Conservation (phyloP, 352 stramenopile genomes). For the Pythium graminicola region DNA sequence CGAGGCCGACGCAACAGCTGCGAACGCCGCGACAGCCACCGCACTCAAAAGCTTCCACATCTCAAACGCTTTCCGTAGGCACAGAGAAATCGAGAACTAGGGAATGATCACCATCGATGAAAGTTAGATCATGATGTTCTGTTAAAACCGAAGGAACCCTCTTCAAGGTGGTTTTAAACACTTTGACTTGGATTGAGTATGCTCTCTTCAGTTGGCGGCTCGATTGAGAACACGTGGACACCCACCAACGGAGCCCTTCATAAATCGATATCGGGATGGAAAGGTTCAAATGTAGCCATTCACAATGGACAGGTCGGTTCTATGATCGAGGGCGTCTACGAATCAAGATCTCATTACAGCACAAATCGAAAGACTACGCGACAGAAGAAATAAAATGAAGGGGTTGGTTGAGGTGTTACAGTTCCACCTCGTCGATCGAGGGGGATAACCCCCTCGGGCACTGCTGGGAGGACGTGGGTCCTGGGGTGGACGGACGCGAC, state of each 20-base stretch:
- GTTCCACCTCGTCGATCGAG: background rate
- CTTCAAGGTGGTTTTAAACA: constrained; percentile 29
- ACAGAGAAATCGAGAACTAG: constrained; percentile 26
- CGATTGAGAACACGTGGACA: constrained; percentile 29
- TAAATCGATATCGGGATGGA: constrained; percentile 9
- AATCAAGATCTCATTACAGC: constrained; percentile 16
- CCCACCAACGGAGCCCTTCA: constrained; percentile 5
- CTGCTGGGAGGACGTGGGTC: too few species aligned
- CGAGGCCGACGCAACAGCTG: constrained; percentile 48
- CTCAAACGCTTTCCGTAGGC: constrained; percentile 3
- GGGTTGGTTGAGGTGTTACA: background rate
- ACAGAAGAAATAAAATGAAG: constrained; percentile 1
- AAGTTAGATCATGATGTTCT: background rate
- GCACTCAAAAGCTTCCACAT: constrained; percentile 62
- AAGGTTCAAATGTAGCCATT: constrained; percentile 12
- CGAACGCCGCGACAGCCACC: constrained; percentile 33
- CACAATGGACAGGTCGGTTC: too few species aligned
- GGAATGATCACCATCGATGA: background rate
- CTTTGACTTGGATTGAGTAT: constrained; percentile 35
- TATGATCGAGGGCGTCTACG: too few species aligned
- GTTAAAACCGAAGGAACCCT: constrained; percentile 13
- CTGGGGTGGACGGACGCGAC: too few species aligned
- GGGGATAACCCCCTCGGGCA: background rate
- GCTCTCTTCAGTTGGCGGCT: background rate
- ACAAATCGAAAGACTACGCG: constrained; percentile 8